Conservation (phyloP, 306 rosid genomes). For the Rosa multiflora region DNA sequence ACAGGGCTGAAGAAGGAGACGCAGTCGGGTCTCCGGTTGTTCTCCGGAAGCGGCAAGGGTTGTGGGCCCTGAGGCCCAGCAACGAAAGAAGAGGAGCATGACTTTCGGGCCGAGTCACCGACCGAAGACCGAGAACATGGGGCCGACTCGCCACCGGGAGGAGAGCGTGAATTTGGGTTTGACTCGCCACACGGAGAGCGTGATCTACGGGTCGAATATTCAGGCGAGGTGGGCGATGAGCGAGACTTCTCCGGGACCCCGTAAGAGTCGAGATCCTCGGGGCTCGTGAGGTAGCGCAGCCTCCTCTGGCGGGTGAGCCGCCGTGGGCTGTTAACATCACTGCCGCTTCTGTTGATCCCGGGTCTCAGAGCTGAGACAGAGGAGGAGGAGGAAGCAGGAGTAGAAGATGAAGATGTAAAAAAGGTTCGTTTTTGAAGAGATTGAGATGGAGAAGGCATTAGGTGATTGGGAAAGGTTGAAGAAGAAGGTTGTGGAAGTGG, state of each 20-base stretch:
- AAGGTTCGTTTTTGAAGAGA: too few relatives aligned
- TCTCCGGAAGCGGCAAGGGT: constrained; percentile 72
- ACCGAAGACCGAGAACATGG: constrained; percentile 25
- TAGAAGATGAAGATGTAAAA: not conserved
- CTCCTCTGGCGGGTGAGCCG: constrained; percentile 68
- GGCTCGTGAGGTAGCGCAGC: constrained; percentile 44
- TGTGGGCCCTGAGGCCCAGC: constrained; percentile 37
- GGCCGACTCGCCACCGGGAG: constrained; percentile 19
- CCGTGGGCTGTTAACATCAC: constrained; percentile 31
- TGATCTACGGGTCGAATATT: constrained; percentile 26
- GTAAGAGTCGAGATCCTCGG: constrained; percentile 37
- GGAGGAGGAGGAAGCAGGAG: not conserved
- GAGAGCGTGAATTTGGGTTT: constrained; percentile 29
- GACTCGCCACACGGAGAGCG: constrained; percentile 25
- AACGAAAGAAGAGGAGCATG: constrained; percentile 32
- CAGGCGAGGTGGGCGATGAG: constrained; percentile 51
- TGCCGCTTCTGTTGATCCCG: constrained; percentile 3
- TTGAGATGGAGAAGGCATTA: constrained; percentile 22
- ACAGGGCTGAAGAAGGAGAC: constrained; percentile 10
- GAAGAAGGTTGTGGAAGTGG: not conserved
- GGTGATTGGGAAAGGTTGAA: not conserved
- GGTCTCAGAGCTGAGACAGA: not conserved
- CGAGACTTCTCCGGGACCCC: constrained; percentile 16
- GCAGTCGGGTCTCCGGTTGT: constrained; percentile 35
- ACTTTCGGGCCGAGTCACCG: constrained; percentile 25